A percentile compares a stretch with the other conserved stretches of the same genome.
These are phyloP conservation scores for Cardiospermum halicacabum DNA, from an alignment of 345 rosid genomes.

Conservation along the genomic window DNA sequence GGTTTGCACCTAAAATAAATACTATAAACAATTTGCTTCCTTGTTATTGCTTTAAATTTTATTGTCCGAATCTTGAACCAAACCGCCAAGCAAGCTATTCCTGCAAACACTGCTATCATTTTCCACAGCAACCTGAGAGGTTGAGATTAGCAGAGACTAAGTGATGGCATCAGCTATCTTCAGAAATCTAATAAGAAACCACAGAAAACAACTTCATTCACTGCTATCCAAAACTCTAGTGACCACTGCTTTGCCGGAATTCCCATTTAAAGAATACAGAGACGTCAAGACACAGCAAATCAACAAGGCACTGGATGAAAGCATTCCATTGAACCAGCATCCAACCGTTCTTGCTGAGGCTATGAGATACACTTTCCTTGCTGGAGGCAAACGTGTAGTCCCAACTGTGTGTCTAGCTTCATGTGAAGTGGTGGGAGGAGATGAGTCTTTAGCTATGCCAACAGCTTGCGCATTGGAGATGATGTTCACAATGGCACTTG, in stretches of 20 bases:
- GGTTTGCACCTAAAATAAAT: too few species aligned
- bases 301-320: constrained; percentile 46
- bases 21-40: too few species aligned
- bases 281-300: constrained; percentile 23
- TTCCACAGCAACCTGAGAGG: too few species aligned
- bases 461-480: constrained; percentile 65
- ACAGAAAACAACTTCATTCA: too few species aligned
- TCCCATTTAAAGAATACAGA: constrained; percentile 29
- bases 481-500: constrained; percentile 55
- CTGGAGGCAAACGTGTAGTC: constrained; percentile 55
- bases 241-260: constrained; percentile 9
- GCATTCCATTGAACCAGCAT: constrained; percentile 41
- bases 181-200: too few species aligned
- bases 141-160: too few species aligned
- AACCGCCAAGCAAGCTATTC: too few species aligned
- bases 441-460: constrained; percentile 37
- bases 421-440: constrained; percentile 55
- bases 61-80: too few species aligned
- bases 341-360: constrained; percentile 53
- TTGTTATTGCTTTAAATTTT: too few species aligned
- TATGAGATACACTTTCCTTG: constrained; percentile 61
- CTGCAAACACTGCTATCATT: too few species aligned
- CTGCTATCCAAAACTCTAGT: background rate
- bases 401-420: constrained; percentile 53
- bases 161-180: too few species aligned